These are phyloP conservation scores for Wickerhamomyces ciferrii DNA, from an alignment of 805 yeast genomes.

Conservation along the genomic window DNA sequence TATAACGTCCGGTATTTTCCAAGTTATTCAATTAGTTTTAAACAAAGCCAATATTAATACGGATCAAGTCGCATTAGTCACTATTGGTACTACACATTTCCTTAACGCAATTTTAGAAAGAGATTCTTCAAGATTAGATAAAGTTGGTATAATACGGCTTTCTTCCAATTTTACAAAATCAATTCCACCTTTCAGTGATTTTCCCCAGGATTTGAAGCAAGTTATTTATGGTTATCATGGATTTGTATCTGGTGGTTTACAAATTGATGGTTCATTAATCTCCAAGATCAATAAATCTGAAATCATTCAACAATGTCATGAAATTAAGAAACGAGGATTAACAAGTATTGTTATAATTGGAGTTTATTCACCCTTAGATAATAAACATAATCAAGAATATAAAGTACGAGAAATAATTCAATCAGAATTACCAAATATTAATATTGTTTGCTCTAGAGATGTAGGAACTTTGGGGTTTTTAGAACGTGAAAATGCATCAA, in stretches of 20 bases:
- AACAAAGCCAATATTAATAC: slow-evolving; percentile 15
- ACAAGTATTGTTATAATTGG: slow-evolving; percentile 33
- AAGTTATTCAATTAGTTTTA: slow-evolving; percentile 28
- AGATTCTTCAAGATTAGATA: slow-evolving; percentile 33
- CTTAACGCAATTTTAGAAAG: slow-evolving; percentile 41
- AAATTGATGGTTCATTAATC: slow-evolving; percentile 34
- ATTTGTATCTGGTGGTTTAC: slow-evolving; percentile 31
- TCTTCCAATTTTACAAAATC: slow-evolving; percentile 32
- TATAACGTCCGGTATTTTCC: slow-evolving; percentile 34
- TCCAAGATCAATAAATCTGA: slow-evolving; percentile 24
- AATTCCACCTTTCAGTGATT: slow-evolving; percentile 35
- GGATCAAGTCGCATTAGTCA: slow-evolving; percentile 30
- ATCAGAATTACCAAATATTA: slow-evolving; percentile 26
- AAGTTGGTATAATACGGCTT: slow-evolving; percentile 36
- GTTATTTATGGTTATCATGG: slow-evolving; percentile 28
- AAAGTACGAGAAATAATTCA: slow-evolving; percentile 25
- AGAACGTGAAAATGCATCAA: slow-evolving; percentile 40
- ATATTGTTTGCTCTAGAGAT: slow-evolving; percentile 30
- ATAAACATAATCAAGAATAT: slow-evolving; percentile 25
- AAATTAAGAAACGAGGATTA: slow-evolving; percentile 25
- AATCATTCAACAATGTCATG: slow-evolving; percentile 20
- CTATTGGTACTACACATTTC: slow-evolving; percentile 43
- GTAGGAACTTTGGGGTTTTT: slow-evolving; percentile 37
- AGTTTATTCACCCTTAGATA: slow-evolving; percentile 30
- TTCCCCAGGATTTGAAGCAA: slow-evolving; percentile 29